Base-by-base conservation (phyloP, 1,139 yeast species). In the Kurtzmaniella quercitrusa region DNA sequence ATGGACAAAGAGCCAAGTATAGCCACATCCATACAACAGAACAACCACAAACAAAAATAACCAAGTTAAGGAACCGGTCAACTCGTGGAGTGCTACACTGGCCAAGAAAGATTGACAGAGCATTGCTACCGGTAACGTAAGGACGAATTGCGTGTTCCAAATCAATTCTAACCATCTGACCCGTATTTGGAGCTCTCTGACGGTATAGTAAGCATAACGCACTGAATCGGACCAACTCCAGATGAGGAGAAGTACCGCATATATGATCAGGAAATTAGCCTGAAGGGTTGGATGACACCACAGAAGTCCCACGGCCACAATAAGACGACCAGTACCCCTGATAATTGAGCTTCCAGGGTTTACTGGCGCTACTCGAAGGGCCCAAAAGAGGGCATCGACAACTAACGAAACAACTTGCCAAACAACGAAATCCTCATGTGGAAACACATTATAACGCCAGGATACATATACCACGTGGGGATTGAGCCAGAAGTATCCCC, bases 141-240 rank as follows among this genome's bases (percentile, higher is more conserved):
- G 55, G 21, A 65, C 45, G 43, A 68, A 68, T 1, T 36, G 38
- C 10, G 16, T 12, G 16, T 36, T 15, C 17, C 38, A 21, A 12
- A 19, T 17, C 17, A 19, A 11, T 36, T 36, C 27, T 4, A 36
- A 21, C 27, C 38, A 18, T 12, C 16, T 19, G 5, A 21, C 16
- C 19, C 25, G 19, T 6, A 36, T 4, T 19, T 36, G 25, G 10
- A 19, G 21, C 10, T 36, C 38, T 6, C 24, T 36, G n/a, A 27
- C 21, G 21, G 21, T 51, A 42, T 63, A 68, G 48, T 55, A 67
- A 2, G 59, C 58, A 44, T 67, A 68, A 24, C 73, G 51, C 11
- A 65, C 56, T 31, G 67, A 48, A 46, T 68, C 74, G 0, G 66
- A 59, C 3, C 55, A 25, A n/a, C 67, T 53, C 74, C 74, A 68